Evolutionary conservation across 306 rosid genomes (phyloP).

Genomic region (Vigna unguiculata): DNA sequence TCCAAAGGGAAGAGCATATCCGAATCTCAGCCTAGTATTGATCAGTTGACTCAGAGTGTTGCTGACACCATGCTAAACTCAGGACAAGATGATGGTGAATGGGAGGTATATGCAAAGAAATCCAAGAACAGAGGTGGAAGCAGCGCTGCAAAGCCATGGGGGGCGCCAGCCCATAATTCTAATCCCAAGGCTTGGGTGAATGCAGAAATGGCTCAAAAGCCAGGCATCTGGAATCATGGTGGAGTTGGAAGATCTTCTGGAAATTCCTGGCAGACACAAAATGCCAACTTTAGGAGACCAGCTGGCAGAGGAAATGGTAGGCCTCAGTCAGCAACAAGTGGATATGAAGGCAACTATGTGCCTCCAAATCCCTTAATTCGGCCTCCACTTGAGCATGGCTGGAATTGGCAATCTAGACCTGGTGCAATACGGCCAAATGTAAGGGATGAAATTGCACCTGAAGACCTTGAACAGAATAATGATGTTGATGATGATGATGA

Average conservation of each 20-base stretch:
- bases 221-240: constrained; percentile 41
- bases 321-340: constrained; percentile 44
- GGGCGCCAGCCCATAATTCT: constrained; percentile 45
- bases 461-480: constrained; percentile 43
- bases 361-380: constrained; percentile 51
- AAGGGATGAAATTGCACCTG: constrained; percentile 40
- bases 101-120: constrained; percentile 74
- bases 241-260: constrained; percentile 61
- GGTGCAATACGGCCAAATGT: constrained; percentile 48
- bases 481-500: constrained; percentile 30
- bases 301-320: constrained; percentile 66
- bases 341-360: constrained; percentile 43
- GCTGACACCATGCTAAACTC: constrained; percentile 55
- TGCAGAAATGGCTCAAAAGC: constrained; percentile 48
- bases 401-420: constrained; percentile 79
- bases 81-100: constrained; percentile 63
- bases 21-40: constrained; percentile 43
- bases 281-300: constrained; percentile 53
- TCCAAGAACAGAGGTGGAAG: constrained; percentile 77
- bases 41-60: constrained; percentile 60
- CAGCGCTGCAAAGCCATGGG: constrained; percentile 62
- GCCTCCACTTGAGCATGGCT: constrained; percentile 81
- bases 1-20: constrained; percentile 55
- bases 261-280: constrained; percentile 50
- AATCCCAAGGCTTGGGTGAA: constrained; percentile 57